Evolutionary conservation across 225 moss, liverwort and hornwort genomes (phyloP), one percentile per base, ranked within the genome.

Genomic region (Sphagnum tenellum): DNA sequence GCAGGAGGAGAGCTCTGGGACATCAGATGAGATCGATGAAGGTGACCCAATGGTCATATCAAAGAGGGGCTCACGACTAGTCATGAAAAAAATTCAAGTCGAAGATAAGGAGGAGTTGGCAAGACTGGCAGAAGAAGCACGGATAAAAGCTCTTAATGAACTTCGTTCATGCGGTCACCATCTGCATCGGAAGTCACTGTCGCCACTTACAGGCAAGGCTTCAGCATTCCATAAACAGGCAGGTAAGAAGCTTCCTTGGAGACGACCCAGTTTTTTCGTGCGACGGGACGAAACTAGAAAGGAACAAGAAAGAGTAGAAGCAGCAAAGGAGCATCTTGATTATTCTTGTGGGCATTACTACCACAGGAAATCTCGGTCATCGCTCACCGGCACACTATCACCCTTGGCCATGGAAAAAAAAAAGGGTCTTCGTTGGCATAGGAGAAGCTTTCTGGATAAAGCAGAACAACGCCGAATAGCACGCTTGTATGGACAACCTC

Each of bases 391-490:
- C 56, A 44, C 8, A 7, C 54, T 64, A 49, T 79, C 74, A 9
- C 57, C 7, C 66, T 52, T 82, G 66, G 62, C 44, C 3, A 69
- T 67, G 56, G 77, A 83, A 51, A 83, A 68, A 56, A 0, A 2
- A 3, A 79, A 74, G 71, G 74, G 79, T 11, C 83, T 83, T 65
- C 77, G 67, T n/a, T 83, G 83, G 83, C 63, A 58, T 14, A 74
- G 74, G 70, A 69, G 79, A 67, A 83, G 83, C 66, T 74, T 74
- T 14, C 70, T 83, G 72, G 65, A 62, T 12, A 67, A 7, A 29
- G 62, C 63, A 5, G 77, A 79, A 67, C 74, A 77, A 65, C 66
- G 65, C 4, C 72, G 74, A 65, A 77, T 83, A 66, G 76, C 74
- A 59, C 71, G 29, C 44, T 56, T 83, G 6, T 79, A 77, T 63